Evolutionary conservation across 2,329 filamentous ascomycete species (phyloP), one percentile per base, ranked within the genome.

Genomic region (Colletotrichum liriopes): DNA sequence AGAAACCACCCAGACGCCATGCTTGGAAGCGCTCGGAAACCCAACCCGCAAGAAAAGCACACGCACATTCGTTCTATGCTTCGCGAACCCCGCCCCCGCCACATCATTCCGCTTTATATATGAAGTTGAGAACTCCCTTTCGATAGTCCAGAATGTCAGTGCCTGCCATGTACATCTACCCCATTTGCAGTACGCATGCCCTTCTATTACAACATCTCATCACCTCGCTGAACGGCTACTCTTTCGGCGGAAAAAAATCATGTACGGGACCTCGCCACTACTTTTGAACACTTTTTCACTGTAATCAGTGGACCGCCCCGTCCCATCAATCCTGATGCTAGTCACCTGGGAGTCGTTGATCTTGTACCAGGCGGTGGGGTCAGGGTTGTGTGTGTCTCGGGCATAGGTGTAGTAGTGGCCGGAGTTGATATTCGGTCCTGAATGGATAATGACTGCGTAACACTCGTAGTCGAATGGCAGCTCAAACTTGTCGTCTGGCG

Each of bases 381-480:
- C 81, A 47, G 81, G 79, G 18, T 81, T 81, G 47, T 84, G 85
- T 47, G 87, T 85, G 76, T 92, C 90, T 55, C 89, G 89, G 73
- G 93, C 89, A 70, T 93, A 91, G 4, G 91, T 88, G 65, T 92
- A 92, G 80, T 98, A 98, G 82, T 98, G 95, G 0, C 95, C 95
- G 62, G 89, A 90, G 47, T 90, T 89, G 64, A 93, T 85, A 1
- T 87, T 90, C 1, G 84, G 84, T 29, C 95, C 95, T 5, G 89
- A 82, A 80, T 98, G 95, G 73, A 93, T 87, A 65, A 97, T 90
- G 8, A 98, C 93, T 2, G 92, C 96, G 79, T 97, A 98, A 64
- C 93, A 92, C 78, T 97, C 93, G 81, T 98, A 99, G 6, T 86
- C 84, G 78, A 93, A 94, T 0, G 93, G 92, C 0, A 82, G 83